These are phyloP conservation scores for Draba incana DNA, from an alignment of 345 rosid species.

Conservation along the genomic window DNA sequence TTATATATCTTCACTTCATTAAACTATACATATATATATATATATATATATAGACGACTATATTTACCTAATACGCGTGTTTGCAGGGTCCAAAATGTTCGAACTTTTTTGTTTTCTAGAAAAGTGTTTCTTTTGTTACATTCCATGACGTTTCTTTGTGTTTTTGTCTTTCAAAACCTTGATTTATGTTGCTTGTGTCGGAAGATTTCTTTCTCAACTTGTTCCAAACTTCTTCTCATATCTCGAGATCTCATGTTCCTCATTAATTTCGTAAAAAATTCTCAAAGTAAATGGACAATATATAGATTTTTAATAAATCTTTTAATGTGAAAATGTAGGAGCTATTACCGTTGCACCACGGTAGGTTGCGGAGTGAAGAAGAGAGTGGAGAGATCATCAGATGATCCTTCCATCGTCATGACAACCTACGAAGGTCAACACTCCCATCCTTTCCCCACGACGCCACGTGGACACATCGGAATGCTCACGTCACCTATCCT, in stretches of 20 bases:
- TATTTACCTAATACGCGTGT: slow-evolving; percentile 42
- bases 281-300: neutral
- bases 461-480: slow-evolving; percentile 67
- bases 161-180: slow-evolving; percentile 29
- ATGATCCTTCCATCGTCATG: slow-evolving; percentile 74
- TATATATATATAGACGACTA: slow-evolving; percentile 30
- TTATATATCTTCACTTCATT: slow-evolving; percentile 10
- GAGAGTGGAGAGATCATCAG: slow-evolving; percentile 93
- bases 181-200: slow-evolving; percentile 42
- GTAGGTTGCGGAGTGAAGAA: slow-evolving; percentile 96
- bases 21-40: slow-evolving; percentile 12
- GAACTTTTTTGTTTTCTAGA: slow-evolving; percentile 33
- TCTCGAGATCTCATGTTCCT: slow-evolving; percentile 34
- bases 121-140: slow-evolving; percentile 17
- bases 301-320: neutral
- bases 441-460: slow-evolving; percentile 72
- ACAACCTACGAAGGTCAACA: slow-evolving; percentile 99
- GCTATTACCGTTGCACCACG: slow-evolving; percentile 97
- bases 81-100: slow-evolving; percentile 41
- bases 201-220: slow-evolving; percentile 33
- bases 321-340: slow-evolving; percentile 49
- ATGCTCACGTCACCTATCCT: slow-evolving; percentile 42
- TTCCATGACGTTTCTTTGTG: slow-evolving; percentile 38
- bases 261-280: neutral
- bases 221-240: slow-evolving; percentile 30